A percentile compares a stretch with the other conserved stretches of the same genome.
These are phyloP conservation scores for Hamigera avellanea DNA, from an alignment of 495 filamentous ascomycete species.

Conservation along the genomic window DNA sequence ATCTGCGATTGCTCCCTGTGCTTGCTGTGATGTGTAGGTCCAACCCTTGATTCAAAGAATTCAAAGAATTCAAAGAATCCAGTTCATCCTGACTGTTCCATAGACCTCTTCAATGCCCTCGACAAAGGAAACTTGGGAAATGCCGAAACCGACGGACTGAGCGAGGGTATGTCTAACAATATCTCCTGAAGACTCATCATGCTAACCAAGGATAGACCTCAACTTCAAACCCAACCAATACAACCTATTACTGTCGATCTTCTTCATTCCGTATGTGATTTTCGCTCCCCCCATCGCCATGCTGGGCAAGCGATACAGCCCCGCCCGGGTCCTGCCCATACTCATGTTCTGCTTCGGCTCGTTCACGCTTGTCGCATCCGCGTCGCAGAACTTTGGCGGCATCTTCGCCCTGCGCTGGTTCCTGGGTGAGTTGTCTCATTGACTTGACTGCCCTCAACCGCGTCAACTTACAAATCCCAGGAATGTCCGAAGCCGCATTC, in stretches of 20 bases:
- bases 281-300: constrained; percentile 56
- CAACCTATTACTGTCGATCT: constrained; percentile 59
- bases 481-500: constrained; percentile 64
- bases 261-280: constrained; percentile 69
- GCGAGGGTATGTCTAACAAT: constrained; percentile 21
- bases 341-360: constrained; percentile 58
- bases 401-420: constrained; percentile 47
- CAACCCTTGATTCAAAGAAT: constrained; percentile 3
- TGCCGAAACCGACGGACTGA: constrained; percentile 53
- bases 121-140: constrained; percentile 52
- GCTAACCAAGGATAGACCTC: constrained; percentile 33
- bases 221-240: constrained; percentile 52
- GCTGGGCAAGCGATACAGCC: constrained; percentile 56
- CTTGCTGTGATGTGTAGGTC: constrained; percentile 51
- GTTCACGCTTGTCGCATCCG: constrained; percentile 44
- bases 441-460: background rate
- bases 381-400: constrained; percentile 49
- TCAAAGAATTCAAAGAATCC: background rate
- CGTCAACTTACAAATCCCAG: constrained; percentile 7
- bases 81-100: background rate
- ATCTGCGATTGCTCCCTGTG: constrained; percentile 49
- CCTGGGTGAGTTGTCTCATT: constrained; percentile 25
- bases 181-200: constrained; percentile 1
- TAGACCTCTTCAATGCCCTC: constrained; percentile 49
- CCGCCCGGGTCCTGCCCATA: constrained; percentile 49